A percentile compares a stretch with the other conserved stretches of the same genome.
Conservation (phyloP, 108 stramenopile species). For the Ochromonas danica region DNA sequence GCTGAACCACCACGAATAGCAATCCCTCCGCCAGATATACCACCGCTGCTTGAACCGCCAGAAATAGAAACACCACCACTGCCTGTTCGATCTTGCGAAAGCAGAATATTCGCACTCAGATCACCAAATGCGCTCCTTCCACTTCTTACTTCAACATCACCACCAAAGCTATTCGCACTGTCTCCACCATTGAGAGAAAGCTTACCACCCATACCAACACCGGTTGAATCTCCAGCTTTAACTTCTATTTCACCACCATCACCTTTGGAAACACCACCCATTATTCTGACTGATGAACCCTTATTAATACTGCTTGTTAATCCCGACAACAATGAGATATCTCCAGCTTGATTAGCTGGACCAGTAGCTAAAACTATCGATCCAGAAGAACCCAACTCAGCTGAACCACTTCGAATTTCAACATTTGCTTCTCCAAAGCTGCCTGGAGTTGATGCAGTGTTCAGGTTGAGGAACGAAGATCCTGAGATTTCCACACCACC, state of each 20-base stretch:
- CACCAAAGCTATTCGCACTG: constrained; percentile 1
- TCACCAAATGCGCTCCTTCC: not conserved
- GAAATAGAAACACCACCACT: no score
- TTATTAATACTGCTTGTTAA: no score
- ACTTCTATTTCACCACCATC: not conserved
- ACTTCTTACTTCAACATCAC: constrained; percentile 22
- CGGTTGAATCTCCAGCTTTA: constrained; percentile 1
- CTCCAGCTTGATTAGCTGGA: not conserved
- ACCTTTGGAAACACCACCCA: no score
- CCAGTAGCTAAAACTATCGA: not conserved
- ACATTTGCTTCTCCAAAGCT: not conserved
- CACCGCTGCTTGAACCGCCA: not conserved
- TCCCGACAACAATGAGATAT: not conserved
- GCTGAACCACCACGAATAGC: not conserved
- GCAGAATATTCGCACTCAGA: not conserved
- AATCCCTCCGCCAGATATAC: not conserved
- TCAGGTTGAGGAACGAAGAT: not conserved
- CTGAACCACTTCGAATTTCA: not conserved
- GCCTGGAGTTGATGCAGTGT: not conserved
- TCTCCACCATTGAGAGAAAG: not conserved
- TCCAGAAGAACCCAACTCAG: not conserved
- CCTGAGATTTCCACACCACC: not conserved
- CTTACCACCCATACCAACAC: not conserved
- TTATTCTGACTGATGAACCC: no score
- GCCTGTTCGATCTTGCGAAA: not conserved